Evolutionary conservation across 257 asterid species (phyloP).

Genomic region (Rhazya stricta): DNA sequence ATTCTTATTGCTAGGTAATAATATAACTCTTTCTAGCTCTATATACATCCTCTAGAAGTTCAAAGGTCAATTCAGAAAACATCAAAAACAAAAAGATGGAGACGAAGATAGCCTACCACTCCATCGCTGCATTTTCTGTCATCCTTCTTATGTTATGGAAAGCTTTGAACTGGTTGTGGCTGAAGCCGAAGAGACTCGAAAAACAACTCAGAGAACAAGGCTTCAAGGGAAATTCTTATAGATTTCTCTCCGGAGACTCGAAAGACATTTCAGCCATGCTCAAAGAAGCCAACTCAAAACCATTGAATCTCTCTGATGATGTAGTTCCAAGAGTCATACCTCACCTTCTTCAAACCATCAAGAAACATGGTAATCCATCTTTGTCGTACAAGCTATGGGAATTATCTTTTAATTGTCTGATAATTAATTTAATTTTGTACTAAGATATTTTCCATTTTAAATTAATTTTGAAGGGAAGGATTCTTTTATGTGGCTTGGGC

Average conservation of each 20-base stretch:
- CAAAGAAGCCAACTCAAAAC: constrained; percentile 10
- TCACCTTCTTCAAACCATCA: neutral
- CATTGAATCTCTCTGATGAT: constrained; percentile 14
- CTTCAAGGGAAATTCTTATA: constrained; percentile 17
- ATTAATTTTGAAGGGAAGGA: constrained; percentile 11
- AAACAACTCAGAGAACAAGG: constrained; percentile 10
- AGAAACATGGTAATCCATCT: constrained; percentile 16
- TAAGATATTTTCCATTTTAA: neutral
- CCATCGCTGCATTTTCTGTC: neutral
- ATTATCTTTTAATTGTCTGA: neutral
- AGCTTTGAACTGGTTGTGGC: constrained; percentile 20
- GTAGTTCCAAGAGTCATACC: constrained; percentile 15
- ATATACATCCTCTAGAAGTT: no score
- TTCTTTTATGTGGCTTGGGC: constrained; percentile 13
- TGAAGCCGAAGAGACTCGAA: constrained; percentile 20
- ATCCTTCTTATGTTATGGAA: neutral
- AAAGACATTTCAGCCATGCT: constrained; percentile 10
- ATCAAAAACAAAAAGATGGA: neutral
- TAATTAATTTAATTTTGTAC: neutral
- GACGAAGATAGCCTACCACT: neutral
- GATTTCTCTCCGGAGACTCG: constrained; percentile 14
- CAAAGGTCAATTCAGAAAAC: neutral
- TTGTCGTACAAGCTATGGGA: neutral
- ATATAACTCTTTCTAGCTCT: no score
- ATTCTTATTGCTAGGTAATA: no score